Conservation (phyloP, 352 stramenopile species). For the Globisporangium irregulare region DNA sequence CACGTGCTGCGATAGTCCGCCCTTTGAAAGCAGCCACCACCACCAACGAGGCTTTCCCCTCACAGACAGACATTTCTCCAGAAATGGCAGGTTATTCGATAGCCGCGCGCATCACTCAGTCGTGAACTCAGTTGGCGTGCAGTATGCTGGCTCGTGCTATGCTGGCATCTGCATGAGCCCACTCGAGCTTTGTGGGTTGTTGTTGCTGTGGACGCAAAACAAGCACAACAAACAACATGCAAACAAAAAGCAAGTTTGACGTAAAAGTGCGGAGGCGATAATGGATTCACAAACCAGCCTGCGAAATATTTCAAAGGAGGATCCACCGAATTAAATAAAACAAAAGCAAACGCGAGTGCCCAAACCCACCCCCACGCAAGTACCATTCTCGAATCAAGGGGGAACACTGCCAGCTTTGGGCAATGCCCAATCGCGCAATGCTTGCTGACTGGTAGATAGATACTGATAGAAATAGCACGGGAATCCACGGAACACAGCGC, state of each 20-base stretch:
- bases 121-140: too few relatives aligned
- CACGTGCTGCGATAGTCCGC: not conserved
- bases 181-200: not conserved
- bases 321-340: not conserved
- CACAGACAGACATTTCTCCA: not conserved
- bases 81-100: not conserved
- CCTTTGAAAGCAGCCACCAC: slow-evolving; percentile 10
- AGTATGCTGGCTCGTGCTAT: not conserved
- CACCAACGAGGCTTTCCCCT: not conserved
- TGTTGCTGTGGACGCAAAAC: not conserved
- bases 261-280: not conserved
- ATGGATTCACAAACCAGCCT: slow-evolving; percentile 3
- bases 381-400: not conserved
- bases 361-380: not conserved
- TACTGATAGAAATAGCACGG: too few relatives aligned
- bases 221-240: not conserved
- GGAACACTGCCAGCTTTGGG: too few relatives aligned
- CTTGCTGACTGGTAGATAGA: not conserved
- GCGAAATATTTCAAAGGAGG: not conserved
- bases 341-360: not conserved
- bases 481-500: not conserved
- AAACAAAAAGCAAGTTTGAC: not conserved
- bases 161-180: not conserved
- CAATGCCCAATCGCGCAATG: not conserved
- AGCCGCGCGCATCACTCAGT: not conserved